Evolutionary conservation across 2,329 filamentous ascomycete species (phyloP), one percentile per base, ranked within the genome.

Genomic region (Atkinsonella hypoxylon): DNA sequence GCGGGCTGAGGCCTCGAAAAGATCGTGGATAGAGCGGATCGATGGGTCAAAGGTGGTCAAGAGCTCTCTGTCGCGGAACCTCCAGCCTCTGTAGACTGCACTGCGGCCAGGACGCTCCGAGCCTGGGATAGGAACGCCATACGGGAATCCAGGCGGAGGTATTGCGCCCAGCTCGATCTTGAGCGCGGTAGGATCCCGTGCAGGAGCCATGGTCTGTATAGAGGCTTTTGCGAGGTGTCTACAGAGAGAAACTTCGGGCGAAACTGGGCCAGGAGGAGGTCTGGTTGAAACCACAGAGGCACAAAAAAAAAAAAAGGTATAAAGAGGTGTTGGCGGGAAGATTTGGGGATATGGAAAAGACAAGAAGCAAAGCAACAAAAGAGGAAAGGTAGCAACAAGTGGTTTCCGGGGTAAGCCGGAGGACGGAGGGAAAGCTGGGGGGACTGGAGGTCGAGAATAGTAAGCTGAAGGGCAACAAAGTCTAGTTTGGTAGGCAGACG

Each of bases 81-180:
- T 79, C 81, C 84, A 94, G 68, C 95, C 85, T 54, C 93, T 81
- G 70, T 97, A 97, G 56, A 94, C 70, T 45, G 81, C 71, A 47
- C 78, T 85, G 58, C 89, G 83, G 53, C 83, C 86, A 46, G 87
- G 81, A 54, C 76, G 73, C 67, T 87, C 80, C 45, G 85, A 83
- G 55, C 86, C 86, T 1, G 89, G 84, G 18, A 98, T 61, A 12
- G 88, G 72, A 13, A 95, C 73, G 44, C 85, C 86, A 64, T 93
- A 93, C 1, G 89, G 87, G 46, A 79, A 72, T 56, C 89, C 89
- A 9, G 83, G 78, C 3, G 87, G 82, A 45, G 89, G 88, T 15
- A 79, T 75, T 51, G 70, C 64, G 48, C 74, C 69, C 51, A 88
- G 69, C 63, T 82, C 78, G 56, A 70, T 64, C 58, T 76, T 70